These are phyloP conservation scores for Boletellus sp. DNA, from an alignment of 1,284 basidiomycete species.

Conservation along the genomic window DNA sequence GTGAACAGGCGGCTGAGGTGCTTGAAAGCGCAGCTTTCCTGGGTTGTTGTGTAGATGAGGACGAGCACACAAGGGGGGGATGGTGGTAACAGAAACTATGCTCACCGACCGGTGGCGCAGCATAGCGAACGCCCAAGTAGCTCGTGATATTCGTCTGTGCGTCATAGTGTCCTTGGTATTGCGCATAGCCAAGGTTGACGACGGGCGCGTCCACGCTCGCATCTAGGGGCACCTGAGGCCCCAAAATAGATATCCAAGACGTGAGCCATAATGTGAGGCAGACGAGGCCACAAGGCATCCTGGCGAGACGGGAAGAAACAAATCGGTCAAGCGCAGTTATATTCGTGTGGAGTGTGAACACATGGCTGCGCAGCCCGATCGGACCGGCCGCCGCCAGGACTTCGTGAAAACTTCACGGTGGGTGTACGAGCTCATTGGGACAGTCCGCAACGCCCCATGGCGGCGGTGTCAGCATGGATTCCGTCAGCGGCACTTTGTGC, in stretches of 20 bases:
- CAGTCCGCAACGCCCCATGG: too few species aligned
- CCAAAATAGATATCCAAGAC: background rate
- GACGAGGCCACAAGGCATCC: background rate
- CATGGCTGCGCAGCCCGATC: too few species aligned
- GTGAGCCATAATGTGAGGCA: too few species aligned
- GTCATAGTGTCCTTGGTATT: background rate
- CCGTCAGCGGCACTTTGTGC: too few species aligned
- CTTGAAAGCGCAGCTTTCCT: conserved; percentile 18
- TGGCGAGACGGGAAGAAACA: background rate
- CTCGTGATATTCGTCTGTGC: background rate
- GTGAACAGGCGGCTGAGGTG: conserved; percentile 7
- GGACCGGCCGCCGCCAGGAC: too few species aligned
- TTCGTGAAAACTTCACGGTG: too few species aligned
- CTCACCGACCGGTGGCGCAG: background rate
- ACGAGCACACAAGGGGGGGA: too few species aligned
- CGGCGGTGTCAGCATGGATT: too few species aligned
- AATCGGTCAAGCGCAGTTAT: too few species aligned
- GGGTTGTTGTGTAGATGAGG: background rate
- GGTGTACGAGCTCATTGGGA: too few species aligned
- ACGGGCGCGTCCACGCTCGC: background rate
- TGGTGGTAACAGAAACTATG: background rate
- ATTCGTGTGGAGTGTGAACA: too few species aligned
- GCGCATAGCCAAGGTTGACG: background rate
- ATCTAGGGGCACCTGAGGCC: too few species aligned
- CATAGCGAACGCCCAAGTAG: background rate